phyloP scores from a whole-genome alignment of 192 early-diverging fungal species.

The Backusella circina region DNA sequence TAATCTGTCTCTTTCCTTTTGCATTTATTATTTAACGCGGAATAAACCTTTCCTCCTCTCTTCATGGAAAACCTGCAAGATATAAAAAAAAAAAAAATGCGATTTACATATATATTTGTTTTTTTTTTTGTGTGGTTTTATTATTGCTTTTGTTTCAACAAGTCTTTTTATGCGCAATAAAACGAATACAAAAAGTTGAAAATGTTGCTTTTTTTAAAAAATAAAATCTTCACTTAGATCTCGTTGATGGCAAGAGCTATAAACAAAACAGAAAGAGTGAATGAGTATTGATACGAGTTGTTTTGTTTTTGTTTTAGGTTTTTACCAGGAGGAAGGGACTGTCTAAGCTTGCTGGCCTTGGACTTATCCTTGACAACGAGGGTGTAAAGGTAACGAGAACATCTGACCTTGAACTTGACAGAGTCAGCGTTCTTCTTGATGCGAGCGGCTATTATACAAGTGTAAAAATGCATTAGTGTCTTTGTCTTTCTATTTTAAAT shows the following conservation, averaged over 20 bases:
- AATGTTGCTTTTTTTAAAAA: not conserved
- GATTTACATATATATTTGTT: not conserved
- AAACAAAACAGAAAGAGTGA: no score
- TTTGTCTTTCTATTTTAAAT: not conserved
- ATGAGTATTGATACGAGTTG: no score
- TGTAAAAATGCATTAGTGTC: not conserved
- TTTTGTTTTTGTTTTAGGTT: no score
- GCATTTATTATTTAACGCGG: not conserved
- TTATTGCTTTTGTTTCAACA: not conserved
- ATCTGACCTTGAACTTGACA: constrained; percentile 99
- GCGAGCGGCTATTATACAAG: constrained; percentile 57
- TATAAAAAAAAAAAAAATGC: not conserved
- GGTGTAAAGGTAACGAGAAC: constrained; percentile 98
- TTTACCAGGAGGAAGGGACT: constrained; percentile 92
- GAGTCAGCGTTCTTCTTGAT: constrained; percentile 95
- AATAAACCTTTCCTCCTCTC: not conserved
- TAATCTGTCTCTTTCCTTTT: not conserved
- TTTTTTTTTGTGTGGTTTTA: not conserved
- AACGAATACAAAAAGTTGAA: not conserved
- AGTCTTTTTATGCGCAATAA: not conserved
- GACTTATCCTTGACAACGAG: constrained; percentile 90
- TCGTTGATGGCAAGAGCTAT: constrained; percentile 33
- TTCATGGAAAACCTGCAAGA: no score
- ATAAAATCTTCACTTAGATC: constrained; percentile 20
- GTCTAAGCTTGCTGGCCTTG: constrained; percentile 95